phyloP scores from a whole-genome alignment of 306 rosid species.

The Prinsepia uniflora region DNA sequence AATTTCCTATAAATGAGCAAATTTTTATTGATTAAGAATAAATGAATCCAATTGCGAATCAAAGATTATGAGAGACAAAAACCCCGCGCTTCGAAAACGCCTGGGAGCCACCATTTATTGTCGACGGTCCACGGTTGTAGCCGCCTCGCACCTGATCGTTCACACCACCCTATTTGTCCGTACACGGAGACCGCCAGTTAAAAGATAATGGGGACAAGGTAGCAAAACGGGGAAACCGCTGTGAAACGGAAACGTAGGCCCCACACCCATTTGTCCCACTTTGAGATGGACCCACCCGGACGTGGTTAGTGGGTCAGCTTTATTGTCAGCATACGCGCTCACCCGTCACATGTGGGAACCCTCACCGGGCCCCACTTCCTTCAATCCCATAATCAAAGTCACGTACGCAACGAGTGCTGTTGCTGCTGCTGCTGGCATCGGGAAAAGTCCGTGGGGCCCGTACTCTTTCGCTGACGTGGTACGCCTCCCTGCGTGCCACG shows the following conservation, averaged over 20 bases:
- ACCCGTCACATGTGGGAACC: constrained; percentile 41
- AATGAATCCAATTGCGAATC: neutral
- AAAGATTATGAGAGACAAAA: neutral
- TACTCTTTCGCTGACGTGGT: constrained; percentile 28
- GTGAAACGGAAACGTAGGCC: constrained; percentile 24
- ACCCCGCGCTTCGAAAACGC: neutral
- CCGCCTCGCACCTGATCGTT: constrained; percentile 17
- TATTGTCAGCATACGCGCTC: constrained; percentile 18
- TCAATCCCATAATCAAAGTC: neutral
- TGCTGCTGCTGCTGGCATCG: neutral
- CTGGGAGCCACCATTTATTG: constrained; percentile 7
- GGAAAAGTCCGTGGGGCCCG: neutral
- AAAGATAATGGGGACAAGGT: constrained; percentile 28
- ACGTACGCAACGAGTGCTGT: constrained; percentile 16
- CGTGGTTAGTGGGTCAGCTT: constrained; percentile 32
- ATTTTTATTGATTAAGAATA: neutral
- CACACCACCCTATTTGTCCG: constrained; percentile 29
- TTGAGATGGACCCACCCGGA: constrained; percentile 1
- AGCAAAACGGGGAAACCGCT: constrained; percentile 29
- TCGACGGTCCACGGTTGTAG: neutral
- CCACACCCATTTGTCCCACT: constrained; percentile 22
- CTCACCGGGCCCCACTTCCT: neutral
- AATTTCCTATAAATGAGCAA: neutral
- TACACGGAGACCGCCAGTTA: constrained; percentile 36
- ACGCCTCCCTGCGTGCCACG: neutral